Percentiles rank a stretch among this genome's conserved stretches.
Evolutionary conservation across 2,329 filamentous ascomycete genomes (phyloP).

Genomic region (Aspergillus floridensis): DNA sequence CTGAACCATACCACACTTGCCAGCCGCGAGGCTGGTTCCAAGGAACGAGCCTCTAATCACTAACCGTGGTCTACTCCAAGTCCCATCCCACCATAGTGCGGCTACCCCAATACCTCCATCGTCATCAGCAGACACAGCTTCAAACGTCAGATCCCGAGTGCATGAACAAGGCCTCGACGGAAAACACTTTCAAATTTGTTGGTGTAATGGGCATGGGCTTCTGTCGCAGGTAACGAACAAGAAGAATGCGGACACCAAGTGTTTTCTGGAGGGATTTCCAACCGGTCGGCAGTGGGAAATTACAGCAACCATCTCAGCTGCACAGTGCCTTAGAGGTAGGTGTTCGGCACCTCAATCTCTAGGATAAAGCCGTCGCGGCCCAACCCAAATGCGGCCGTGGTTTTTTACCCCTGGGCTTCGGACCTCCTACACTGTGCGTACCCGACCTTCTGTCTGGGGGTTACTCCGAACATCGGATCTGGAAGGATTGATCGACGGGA

Average conservation of each 20-base stretch:
- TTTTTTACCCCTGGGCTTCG: not conserved
- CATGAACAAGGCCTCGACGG: too few species aligned
- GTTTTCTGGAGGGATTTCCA: not conserved
- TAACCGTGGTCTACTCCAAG: not conserved
- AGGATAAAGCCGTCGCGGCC: not conserved
- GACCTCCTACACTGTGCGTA: not conserved
- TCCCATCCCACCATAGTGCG: not conserved
- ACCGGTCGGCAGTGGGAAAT: not conserved
- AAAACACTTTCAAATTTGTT: too few species aligned
- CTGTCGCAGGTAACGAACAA: not conserved
- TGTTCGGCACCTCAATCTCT: not conserved
- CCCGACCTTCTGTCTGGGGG: not conserved
- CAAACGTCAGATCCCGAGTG: too few species aligned
- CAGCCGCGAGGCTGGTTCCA: not conserved
- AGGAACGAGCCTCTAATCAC: not conserved
- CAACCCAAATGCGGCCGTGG: not conserved
- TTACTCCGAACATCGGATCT: conserved; percentile 4
- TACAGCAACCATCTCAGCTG: not conserved
- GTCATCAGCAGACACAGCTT: too few species aligned
- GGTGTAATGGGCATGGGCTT: not conserved
- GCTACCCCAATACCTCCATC: not conserved
- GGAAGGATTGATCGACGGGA: conserved; percentile 7
- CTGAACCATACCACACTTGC: not conserved
- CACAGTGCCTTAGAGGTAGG: too few species aligned
- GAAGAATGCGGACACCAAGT: not conserved